Evolutionary conservation across 2,329 filamentous ascomycete genomes (phyloP).

Genomic region (Penicillium sp.): DNA sequence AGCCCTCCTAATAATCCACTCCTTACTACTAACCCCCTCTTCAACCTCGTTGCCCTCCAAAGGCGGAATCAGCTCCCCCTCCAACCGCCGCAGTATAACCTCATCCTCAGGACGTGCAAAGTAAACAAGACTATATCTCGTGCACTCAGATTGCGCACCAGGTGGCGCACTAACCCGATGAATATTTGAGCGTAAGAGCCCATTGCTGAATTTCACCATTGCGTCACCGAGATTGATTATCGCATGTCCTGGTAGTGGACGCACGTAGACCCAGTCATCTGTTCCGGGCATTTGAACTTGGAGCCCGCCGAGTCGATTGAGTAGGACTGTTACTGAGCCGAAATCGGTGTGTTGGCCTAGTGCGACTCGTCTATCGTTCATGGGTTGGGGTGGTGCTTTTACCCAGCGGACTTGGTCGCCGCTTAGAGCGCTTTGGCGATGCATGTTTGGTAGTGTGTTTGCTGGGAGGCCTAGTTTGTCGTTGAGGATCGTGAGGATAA

Average conservation of each 20-base stretch:
- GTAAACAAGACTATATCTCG: conserved; percentile 56
- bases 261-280: conserved; percentile 54
- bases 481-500: conserved; percentile 49
- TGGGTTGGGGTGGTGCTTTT: conserved; percentile 49
- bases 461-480: conserved; percentile 44
- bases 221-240: conserved; percentile 48
- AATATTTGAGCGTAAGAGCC: conserved; percentile 41
- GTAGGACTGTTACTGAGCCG: conserved; percentile 56
- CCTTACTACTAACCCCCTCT: conserved; percentile 41
- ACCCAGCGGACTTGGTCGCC: conserved; percentile 59
- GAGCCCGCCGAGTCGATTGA: conserved; percentile 57
- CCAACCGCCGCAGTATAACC: conserved; percentile 44
- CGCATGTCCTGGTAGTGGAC: conserved; percentile 50
- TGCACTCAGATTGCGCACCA: conserved; percentile 45
- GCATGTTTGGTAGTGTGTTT: conserved; percentile 47
- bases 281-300: conserved; percentile 50
- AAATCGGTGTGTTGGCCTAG: conserved; percentile 60
- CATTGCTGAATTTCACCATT: conserved; percentile 47
- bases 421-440: conserved; percentile 44
- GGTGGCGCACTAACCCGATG: conserved; percentile 55
- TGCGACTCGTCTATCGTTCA: conserved; percentile 43
- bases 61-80: conserved; percentile 35
- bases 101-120: conserved; percentile 55
- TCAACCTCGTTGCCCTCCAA: conserved; percentile 32
- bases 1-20: conserved; percentile 45